A percentile compares a stretch with the other conserved stretches of the same genome.
Evolutionary conservation across 2,329 filamentous ascomycete genomes (phyloP).

Genomic region (Pseudogymnoascus verrucosus): DNA sequence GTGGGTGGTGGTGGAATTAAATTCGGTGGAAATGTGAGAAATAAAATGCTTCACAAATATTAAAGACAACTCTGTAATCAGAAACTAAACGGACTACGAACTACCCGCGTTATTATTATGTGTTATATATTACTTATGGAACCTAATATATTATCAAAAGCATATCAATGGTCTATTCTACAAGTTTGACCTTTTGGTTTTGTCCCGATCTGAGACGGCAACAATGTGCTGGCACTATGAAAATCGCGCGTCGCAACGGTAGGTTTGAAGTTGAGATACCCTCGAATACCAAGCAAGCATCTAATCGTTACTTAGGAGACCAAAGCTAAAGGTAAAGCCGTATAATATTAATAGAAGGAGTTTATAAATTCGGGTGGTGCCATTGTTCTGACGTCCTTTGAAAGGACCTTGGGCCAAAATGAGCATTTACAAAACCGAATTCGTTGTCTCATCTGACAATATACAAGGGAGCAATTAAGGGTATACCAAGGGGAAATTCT

Average conservation of each 20-base stretch:
- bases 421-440: not conserved
- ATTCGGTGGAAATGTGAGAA: constrained; percentile 2
- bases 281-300: not conserved
- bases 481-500: not conserved
- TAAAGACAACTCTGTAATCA: not conserved
- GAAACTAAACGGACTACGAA: not conserved
- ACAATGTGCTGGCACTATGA: not conserved
- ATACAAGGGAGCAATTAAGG: not conserved
- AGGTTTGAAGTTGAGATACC: not conserved
- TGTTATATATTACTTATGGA: not conserved
- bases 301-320: not conserved
- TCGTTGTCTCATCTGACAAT: not conserved
- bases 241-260: not conserved
- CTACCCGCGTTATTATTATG: not conserved
- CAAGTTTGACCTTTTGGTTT: not conserved
- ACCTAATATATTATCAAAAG: not conserved
- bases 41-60: not conserved
- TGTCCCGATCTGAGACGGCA: not conserved
- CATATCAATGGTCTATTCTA: not conserved
- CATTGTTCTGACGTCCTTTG: not conserved
- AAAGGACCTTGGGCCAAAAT: not conserved
- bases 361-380: not conserved
- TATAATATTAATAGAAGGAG: not conserved
- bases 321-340: not conserved
- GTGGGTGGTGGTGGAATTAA: not conserved